phyloP scores from a whole-genome alignment of 2,329 filamentous ascomycete species.

The Amauroascus verrucosus region DNA sequence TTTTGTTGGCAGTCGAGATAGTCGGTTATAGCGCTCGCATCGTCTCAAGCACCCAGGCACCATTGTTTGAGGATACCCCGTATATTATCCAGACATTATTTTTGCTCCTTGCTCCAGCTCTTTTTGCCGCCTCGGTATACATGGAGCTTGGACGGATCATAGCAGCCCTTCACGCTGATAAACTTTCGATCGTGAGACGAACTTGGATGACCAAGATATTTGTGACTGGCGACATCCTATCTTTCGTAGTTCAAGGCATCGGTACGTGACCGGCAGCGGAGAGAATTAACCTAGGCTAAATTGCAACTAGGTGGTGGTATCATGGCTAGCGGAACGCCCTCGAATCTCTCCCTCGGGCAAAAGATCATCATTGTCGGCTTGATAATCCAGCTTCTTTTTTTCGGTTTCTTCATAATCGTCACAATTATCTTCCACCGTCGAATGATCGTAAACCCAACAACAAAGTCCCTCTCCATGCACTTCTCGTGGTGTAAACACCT shows the following conservation, averaged over 20 bases:
- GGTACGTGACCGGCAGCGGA: slow-evolving; percentile 15
- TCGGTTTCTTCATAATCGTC: slow-evolving; percentile 45
- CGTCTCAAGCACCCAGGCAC: slow-evolving; percentile 28
- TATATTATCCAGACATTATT: slow-evolving; percentile 26
- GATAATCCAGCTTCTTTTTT: slow-evolving; percentile 48
- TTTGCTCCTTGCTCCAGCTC: slow-evolving; percentile 24
- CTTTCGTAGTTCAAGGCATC: slow-evolving; percentile 23
- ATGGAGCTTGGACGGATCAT: slow-evolving; percentile 26
- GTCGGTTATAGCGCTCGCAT: slow-evolving; percentile 43
- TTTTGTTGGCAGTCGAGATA: slow-evolving; percentile 34
- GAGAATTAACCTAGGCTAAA: slow-evolving; percentile 16
- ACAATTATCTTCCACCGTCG: slow-evolving; percentile 42
- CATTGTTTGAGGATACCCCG: slow-evolving; percentile 18
- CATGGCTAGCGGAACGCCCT: slow-evolving; percentile 20
- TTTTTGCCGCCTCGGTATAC: slow-evolving; percentile 26
- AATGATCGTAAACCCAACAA: slow-evolving; percentile 28
- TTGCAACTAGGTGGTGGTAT: slow-evolving; percentile 24
- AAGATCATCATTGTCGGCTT: slow-evolving; percentile 47
- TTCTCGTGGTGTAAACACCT: slow-evolving; percentile 27
- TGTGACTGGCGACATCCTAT: slow-evolving; percentile 24
- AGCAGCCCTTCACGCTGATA: slow-evolving; percentile 17
- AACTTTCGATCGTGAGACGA: slow-evolving; percentile 18
- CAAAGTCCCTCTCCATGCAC: background rate
- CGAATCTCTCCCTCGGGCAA: slow-evolving; percentile 18
- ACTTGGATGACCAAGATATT: slow-evolving; percentile 25